Evolutionary conservation across 1,139 yeast genomes (phyloP).

Genomic region (Maudiozyma humilis): DNA sequence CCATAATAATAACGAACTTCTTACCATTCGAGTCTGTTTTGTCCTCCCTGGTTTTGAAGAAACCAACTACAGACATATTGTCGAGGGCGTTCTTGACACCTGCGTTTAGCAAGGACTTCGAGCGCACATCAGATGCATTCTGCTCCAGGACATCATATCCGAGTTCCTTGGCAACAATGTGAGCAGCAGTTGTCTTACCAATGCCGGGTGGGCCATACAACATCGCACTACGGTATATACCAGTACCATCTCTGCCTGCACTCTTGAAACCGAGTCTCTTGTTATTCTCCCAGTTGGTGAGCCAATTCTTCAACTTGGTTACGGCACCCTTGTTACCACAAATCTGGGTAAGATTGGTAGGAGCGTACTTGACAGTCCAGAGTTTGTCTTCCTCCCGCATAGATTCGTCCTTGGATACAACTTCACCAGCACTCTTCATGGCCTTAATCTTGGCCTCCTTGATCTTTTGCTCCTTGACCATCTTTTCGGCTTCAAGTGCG

Average conservation of each 20-base stretch:
- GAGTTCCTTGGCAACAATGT: slow-evolving; percentile 54
- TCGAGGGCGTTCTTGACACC: slow-evolving; percentile 64
- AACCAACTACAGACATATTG: slow-evolving; percentile 80
- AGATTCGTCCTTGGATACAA: slow-evolving; percentile 16
- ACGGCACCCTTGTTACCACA: slow-evolving; percentile 88
- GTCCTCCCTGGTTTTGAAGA: slow-evolving; percentile 41
- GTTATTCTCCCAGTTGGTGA: slow-evolving; percentile 63
- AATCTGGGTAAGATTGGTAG: slow-evolving; percentile 60
- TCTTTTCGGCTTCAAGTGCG: slow-evolving; percentile 43
- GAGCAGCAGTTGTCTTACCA: slow-evolving; percentile 78
- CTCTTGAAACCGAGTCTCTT: slow-evolving; percentile 48
- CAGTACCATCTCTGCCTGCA: slow-evolving; percentile 53
- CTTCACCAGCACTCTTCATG: slow-evolving; percentile 21
- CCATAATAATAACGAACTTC: slow-evolving; percentile 83
- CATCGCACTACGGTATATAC: slow-evolving; percentile 68
- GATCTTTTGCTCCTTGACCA: slow-evolving; percentile 35
- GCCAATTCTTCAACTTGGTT: slow-evolving; percentile 60
- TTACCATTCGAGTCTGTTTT: slow-evolving; percentile 33
- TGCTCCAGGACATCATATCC: slow-evolving; percentile 70
- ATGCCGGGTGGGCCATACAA: slow-evolving; percentile 84
- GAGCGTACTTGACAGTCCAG: slow-evolving; percentile 95
- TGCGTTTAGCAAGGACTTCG: slow-evolving; percentile 63
- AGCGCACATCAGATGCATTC: slow-evolving; percentile 84
- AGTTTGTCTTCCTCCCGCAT: slow-evolving; percentile 44
- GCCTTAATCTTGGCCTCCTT: slow-evolving; percentile 25